Conservation (phyloP, 306 rosid genomes). For the Citrullus mucosospermus region DNA sequence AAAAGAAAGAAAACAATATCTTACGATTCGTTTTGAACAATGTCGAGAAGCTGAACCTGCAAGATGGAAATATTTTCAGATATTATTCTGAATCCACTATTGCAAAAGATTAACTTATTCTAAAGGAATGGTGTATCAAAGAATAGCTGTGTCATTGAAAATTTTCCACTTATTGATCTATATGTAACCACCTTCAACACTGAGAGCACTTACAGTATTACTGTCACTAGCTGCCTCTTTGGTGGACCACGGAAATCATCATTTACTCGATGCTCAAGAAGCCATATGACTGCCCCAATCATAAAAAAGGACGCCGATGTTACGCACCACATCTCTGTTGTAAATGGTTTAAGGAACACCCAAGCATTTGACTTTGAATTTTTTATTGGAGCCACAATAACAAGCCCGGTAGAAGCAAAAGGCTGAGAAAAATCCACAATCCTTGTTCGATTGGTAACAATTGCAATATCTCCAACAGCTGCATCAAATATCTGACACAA, state of each 20-base stretch:
- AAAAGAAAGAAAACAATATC: constrained; percentile 14
- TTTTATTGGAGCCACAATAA: constrained; percentile 68
- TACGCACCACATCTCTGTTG: constrained; percentile 77
- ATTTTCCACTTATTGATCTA: neutral
- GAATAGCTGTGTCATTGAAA: neutral
- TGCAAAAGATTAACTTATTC: neutral
- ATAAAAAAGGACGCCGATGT: constrained; percentile 60
- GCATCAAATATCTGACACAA: constrained; percentile 72
- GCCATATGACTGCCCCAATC: constrained; percentile 78
- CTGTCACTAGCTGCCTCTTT: constrained; percentile 57
- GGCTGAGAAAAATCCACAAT: constrained; percentile 94
- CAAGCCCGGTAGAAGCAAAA: constrained; percentile 69
- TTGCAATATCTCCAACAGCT: constrained; percentile 87
- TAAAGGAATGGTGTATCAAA: neutral
- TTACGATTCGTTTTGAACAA: constrained; percentile 81
- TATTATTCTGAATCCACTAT: constrained; percentile 14
- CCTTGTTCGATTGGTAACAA: constrained; percentile 73
- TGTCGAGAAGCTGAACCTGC: constrained; percentile 98
- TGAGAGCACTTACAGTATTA: constrained; percentile 49
- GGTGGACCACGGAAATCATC: constrained; percentile 92
- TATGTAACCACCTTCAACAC: neutral
- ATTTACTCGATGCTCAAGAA: constrained; percentile 88
- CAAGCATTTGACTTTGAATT: constrained; percentile 57
- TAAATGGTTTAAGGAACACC: constrained; percentile 84
- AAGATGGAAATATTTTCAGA: constrained; percentile 22